A percentile compares a stretch with the other conserved stretches of the same genome.
Evolutionary conservation across 2,329 filamentous ascomycete species (phyloP).

Genomic region (Penicillium sp.): DNA sequence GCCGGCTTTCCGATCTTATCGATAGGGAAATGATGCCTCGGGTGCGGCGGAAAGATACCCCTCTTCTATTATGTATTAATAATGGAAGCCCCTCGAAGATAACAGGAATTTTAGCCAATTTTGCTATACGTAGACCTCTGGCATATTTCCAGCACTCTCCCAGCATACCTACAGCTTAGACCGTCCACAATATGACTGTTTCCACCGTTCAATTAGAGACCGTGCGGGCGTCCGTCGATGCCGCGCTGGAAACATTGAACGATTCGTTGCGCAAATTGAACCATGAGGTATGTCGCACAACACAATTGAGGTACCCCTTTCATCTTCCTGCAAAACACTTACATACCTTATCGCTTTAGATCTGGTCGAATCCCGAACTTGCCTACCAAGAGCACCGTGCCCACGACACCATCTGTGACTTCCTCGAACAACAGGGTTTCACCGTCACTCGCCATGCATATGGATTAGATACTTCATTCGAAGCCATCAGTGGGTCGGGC

Average conservation of each 20-base stretch:
- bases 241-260: conserved; percentile 16
- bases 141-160: neutral
- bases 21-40: neutral
- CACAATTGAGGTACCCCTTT: neutral
- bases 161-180: neutral
- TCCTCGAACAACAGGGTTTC: conserved; percentile 49
- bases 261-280: conserved; percentile 28
- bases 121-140: neutral
- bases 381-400: conserved; percentile 54
- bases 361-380: conserved; percentile 53
- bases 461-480: conserved; percentile 55
- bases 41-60: neutral
- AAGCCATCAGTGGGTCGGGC: conserved; percentile 45
- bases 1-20: neutral
- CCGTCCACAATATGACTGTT: conserved; percentile 18
- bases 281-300: conserved; percentile 17
- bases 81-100: neutral
- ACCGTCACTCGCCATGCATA: conserved; percentile 52
- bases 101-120: neutral
- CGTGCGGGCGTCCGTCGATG: conserved; percentile 25
- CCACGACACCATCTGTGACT: conserved; percentile 50
- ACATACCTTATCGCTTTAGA: conserved; percentile 25
- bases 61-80: neutral
- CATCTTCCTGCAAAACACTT: neutral
- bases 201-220: conserved; percentile 13